Base-by-base conservation (phyloP, 1,284 basidiomycete species). In the Boletellus deceptivus region DNA sequence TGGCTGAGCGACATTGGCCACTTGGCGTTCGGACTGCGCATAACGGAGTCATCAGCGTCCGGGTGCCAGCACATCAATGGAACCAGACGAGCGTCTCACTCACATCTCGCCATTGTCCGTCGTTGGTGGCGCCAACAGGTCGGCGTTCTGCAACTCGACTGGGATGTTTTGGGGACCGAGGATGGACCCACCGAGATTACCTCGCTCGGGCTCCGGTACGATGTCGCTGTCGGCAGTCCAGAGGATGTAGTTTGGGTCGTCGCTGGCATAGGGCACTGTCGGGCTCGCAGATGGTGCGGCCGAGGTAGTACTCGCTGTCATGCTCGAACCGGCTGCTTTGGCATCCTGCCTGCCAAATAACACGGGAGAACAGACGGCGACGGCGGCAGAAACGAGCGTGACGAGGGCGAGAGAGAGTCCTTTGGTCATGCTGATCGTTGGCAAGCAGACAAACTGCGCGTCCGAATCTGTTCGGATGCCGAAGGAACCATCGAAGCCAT, bases 1-100 rank as follows among this genome's bases (percentile, higher is more conserved):
- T 77, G 76, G 43, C 77, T 78, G n/a, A 80, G 61, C 36, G 76
- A 64, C 56, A 82, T 77, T 1, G 81, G 72, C 82, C 82, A 84
- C 55, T 81, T 82, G 51, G 70, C 67, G 50, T 79, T 80, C 3
- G 40, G 46, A 10, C 57, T 59, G 18, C 29, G 17, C 22, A 40
- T 6, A 37, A 8, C 36, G 42, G 3, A 13, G 16, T 25, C 3
- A 34, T 58, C 14, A 49, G 18, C 10, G 31, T 17, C 16, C 4
- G 10, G 13, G 3, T 13, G 11, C 29, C 29, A 31, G 29, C 4
- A 13, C 29, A 13, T 1, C 1, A 11, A 29, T 29, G 27, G 10
- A 31, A 11, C 13, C 8, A 13, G 9, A 31, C 29, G 29, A 22
- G 11, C 8, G 22, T 14, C 11, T 58, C 54, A 6, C 72, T 48